Percentiles rank a stretch among this genome's conserved stretches.
Conservation (phyloP, 164 flowering plant genomes). For the Hamamelis virginiana region DNA sequence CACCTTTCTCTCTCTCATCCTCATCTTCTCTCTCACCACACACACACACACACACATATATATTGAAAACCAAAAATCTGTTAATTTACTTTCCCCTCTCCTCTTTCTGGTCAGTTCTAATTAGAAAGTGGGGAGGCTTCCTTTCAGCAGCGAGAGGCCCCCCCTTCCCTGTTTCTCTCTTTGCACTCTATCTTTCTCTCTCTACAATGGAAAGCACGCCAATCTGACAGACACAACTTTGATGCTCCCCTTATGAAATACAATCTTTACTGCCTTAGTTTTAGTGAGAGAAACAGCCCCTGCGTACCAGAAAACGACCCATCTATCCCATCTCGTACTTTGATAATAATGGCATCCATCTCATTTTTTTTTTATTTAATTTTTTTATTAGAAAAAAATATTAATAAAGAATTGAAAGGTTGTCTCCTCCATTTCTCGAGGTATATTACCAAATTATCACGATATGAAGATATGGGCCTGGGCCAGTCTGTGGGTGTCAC, state of each 20-base stretch:
- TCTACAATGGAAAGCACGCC: conserved; percentile 38
- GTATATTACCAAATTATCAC: conserved; percentile 1
- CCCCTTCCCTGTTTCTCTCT: conserved; percentile 4
- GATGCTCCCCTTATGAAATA: conserved; percentile 31
- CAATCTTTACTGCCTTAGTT: conserved; percentile 11
- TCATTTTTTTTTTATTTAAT: conserved; percentile 5
- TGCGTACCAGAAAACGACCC: conserved; percentile 41
- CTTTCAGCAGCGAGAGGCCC: conserved; percentile 3
- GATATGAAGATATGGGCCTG: conserved; percentile 4
- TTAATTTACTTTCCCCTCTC: too few species aligned
- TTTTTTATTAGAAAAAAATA: neutral
- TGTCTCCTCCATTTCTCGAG: neutral
- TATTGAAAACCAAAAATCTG: too few species aligned
- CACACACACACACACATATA: too few species aligned
- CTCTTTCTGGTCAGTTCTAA: too few species aligned
- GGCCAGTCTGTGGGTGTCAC: conserved; percentile 12
- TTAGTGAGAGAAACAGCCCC: conserved; percentile 3
- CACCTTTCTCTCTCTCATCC: conserved; percentile 3
- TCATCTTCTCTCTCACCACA: neutral
- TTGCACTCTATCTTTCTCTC: neutral
- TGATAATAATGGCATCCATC: conserved; percentile 36
- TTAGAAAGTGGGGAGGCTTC: too few species aligned
- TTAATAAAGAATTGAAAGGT: neutral
- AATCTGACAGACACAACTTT: conserved; percentile 45
- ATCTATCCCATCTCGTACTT: conserved; percentile 32